Evolutionary conservation across 768 basidiomycete genomes (phyloP).

Genomic region (Boletus huronensis): DNA sequence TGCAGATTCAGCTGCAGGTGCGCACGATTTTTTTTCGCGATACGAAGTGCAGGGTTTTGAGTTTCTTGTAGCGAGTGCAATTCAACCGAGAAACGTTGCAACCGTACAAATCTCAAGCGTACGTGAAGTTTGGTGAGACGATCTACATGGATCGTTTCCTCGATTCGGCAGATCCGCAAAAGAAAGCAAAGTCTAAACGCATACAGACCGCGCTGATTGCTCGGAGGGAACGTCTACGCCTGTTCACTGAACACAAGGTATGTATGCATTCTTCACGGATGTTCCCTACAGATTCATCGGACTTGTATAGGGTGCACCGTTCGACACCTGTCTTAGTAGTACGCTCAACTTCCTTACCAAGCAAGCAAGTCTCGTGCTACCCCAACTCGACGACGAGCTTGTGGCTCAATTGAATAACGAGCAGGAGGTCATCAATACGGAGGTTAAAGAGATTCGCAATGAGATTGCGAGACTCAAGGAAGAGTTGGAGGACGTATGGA

Average conservation of each 20-base stretch:
- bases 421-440: conserved; percentile 45
- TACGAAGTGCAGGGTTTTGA: conserved; percentile 1
- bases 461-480: conserved; percentile 55
- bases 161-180: conserved; percentile 65
- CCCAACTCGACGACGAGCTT: conserved; percentile 61
- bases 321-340: conserved; percentile 50
- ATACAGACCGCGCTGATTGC: conserved; percentile 64
- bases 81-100: conserved; percentile 90
- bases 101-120: conserved; percentile 94
- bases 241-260: conserved; percentile 73
- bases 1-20: conserved; percentile 96
- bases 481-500: conserved; percentile 75
- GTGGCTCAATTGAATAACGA: conserved; percentile 51
- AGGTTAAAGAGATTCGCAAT: conserved; percentile 54
- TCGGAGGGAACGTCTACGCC: conserved; percentile 64
- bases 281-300: background rate
- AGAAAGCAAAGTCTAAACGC: conserved; percentile 65
- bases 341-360: conserved; percentile 57
- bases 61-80: conserved; percentile 69
- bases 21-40: conserved; percentile 15
- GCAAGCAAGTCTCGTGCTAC: conserved; percentile 41
- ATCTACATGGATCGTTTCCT: conserved; percentile 92
- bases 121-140: conserved; percentile 85
- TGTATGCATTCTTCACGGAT: conserved; percentile 9
- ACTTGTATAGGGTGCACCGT: conserved; percentile 54